A percentile compares a stretch with the other conserved stretches of the same genome.
Evolutionary conservation across 768 basidiomycete genomes (phyloP).

Genomic region (Xerocomellus dryophilus): DNA sequence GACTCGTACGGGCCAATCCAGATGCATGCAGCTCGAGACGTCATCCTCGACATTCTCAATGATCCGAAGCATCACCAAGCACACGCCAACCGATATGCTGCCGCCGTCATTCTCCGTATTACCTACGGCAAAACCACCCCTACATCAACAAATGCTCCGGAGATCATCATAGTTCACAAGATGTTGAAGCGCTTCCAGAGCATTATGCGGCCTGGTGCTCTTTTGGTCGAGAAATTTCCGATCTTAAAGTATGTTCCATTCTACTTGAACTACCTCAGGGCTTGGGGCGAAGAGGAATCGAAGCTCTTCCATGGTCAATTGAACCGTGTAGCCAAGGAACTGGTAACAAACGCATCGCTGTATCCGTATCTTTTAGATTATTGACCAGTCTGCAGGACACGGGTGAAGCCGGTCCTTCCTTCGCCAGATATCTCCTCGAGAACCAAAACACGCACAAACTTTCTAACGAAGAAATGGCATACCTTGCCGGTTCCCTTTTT

Average conservation of each 20-base stretch:
- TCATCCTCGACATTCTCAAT: slow-evolving; percentile 31
- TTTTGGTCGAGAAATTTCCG: slow-evolving; percentile 37
- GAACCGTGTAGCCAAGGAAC: slow-evolving; percentile 40
- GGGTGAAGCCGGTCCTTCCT: slow-evolving; percentile 38
- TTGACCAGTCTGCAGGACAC: slow-evolving; percentile 10
- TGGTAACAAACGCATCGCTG: slow-evolving; percentile 33
- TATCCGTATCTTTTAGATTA: background rate
- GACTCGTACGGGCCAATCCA: slow-evolving; percentile 49
- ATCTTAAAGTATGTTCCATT: slow-evolving; percentile 52
- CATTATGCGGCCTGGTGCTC: slow-evolving; percentile 36
- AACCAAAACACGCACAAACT: slow-evolving; percentile 52
- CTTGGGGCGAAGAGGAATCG: slow-evolving; percentile 56
- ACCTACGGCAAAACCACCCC: slow-evolving; percentile 36
- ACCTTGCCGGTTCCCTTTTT: slow-evolving; percentile 62
- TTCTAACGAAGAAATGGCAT: slow-evolving; percentile 55
- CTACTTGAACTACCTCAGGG: slow-evolving; percentile 54
- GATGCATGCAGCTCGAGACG: slow-evolving; percentile 34
- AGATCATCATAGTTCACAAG: slow-evolving; percentile 34
- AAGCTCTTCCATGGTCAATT: slow-evolving; percentile 54
- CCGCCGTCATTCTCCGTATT: slow-evolving; percentile 35
- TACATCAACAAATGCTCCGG: slow-evolving; percentile 28
- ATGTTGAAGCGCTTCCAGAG: slow-evolving; percentile 35
- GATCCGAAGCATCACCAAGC: slow-evolving; percentile 47
- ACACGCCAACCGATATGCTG: slow-evolving; percentile 46
- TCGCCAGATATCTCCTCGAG: slow-evolving; percentile 57